Conservation (phyloP, 2,329 filamentous ascomycete species). For the Akanthomyces dipterigenus region DNA sequence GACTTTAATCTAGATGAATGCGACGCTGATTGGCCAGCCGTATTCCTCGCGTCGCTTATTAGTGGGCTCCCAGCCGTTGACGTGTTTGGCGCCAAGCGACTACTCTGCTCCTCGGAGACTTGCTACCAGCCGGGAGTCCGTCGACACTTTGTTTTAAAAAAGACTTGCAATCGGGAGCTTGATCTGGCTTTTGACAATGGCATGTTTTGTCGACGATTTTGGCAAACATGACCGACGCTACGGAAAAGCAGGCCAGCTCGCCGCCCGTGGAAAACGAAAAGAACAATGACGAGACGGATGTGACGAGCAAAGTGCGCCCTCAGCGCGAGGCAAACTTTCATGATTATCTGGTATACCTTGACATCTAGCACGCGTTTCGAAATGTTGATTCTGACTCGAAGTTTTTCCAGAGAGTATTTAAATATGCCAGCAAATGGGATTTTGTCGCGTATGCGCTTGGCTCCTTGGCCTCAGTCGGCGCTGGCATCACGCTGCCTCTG, state of each 20-base stretch:
- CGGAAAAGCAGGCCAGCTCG: background rate
- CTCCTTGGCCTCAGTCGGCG: constrained; percentile 41
- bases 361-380: constrained; percentile 10
- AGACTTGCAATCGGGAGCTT: too few species aligned
- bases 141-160: background rate
- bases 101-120: background rate
- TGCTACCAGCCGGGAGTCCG: background rate
- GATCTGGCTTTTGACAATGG: too few species aligned
- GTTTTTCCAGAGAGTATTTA: constrained; percentile 39
- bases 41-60: background rate
- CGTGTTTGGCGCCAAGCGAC: constrained; percentile 16
- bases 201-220: too few species aligned
- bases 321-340: constrained; percentile 35
- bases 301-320: constrained; percentile 19
- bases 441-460: constrained; percentile 41
- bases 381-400: background rate
- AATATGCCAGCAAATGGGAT: constrained; percentile 48
- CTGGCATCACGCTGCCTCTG: constrained; percentile 49
- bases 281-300: constrained; percentile 17
- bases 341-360: constrained; percentile 30
- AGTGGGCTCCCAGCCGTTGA: background rate
- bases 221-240: background rate
- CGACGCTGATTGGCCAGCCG: background rate
- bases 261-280: background rate
- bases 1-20: background rate